Percentiles rank a stretch among this genome's conserved stretches.
Evolutionary conservation across 2,329 filamentous ascomycete species (phyloP).

Genomic region (Diaporthe batatas): DNA sequence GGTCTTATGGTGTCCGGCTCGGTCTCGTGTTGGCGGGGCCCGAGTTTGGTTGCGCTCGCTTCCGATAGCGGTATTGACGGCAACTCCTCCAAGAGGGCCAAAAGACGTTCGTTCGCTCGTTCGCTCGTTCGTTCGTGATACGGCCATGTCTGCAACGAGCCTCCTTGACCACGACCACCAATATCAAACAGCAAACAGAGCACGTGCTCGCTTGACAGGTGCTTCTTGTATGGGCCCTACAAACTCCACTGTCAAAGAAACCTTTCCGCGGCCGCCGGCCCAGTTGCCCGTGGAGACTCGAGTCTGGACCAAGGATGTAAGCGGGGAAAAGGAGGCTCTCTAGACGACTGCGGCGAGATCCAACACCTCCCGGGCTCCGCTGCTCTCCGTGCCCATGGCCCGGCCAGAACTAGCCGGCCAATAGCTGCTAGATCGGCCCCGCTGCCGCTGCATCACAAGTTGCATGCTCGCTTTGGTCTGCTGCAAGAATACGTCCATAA

Average conservation of each 20-base stretch:
- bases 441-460: conserved; percentile 1
- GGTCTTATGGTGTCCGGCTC: background rate
- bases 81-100: background rate
- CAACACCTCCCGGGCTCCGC: conserved; percentile 20
- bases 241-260: background rate
- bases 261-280: conserved; percentile 1
- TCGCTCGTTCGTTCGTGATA: background rate
- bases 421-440: conserved; percentile 9
- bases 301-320: conserved; percentile 13
- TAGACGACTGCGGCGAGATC: conserved; percentile 13
- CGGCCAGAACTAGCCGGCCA: conserved; percentile 4
- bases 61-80: background rate
- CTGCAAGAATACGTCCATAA: background rate
- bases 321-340: conserved; percentile 12
- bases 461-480: conserved; percentile 1
- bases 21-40: background rate
- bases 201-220: background rate
- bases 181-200: background rate
- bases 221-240: conserved; percentile 2
- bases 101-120: no score
- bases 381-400: background rate
- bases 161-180: background rate
- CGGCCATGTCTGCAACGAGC: background rate
- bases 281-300: conserved; percentile 17
- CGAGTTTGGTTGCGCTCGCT: background rate